phyloP scores from a whole-genome alignment of 805 yeast species.

The Pichia cephalocereana region DNA sequence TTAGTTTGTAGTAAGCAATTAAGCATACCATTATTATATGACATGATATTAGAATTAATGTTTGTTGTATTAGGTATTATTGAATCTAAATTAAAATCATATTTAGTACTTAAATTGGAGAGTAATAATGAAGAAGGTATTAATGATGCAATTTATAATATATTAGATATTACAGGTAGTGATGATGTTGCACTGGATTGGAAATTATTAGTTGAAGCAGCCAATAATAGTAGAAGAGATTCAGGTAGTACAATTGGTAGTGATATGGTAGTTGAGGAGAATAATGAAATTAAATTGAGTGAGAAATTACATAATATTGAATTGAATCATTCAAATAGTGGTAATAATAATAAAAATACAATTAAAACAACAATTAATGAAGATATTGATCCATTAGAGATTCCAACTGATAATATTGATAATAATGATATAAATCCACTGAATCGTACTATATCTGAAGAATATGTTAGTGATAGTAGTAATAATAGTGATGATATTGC shows the following conservation, averaged over 20 bases:
- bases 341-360: not conserved
- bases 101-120: slow-evolving; percentile 4
- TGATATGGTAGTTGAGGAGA: slow-evolving; percentile 1
- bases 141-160: slow-evolving; percentile 1
- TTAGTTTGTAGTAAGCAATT: slow-evolving; percentile 54
- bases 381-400: slow-evolving; percentile 1
- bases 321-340: too few species aligned
- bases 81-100: slow-evolving; percentile 26
- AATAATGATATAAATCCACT: not conserved
- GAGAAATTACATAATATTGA: not conserved
- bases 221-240: slow-evolving; percentile 6
- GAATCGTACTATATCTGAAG: too few species aligned
- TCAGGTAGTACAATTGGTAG: slow-evolving; percentile 9
- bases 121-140: not conserved
- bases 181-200: slow-evolving; percentile 10
- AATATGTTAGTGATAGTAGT: not conserved
- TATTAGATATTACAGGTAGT: slow-evolving; percentile 4
- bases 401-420: slow-evolving; percentile 1
- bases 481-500: not conserved
- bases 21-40: slow-evolving; percentile 62
- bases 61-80: slow-evolving; percentile 64
- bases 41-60: slow-evolving; percentile 56
- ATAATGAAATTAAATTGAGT: not conserved
- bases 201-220: slow-evolving; percentile 7
- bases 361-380: not conserved